Percentiles rank a stretch among this genome's conserved stretches.
Evolutionary conservation across 345 rosid species (phyloP).

Genomic region (Erysimum cheiranthoides): DNA sequence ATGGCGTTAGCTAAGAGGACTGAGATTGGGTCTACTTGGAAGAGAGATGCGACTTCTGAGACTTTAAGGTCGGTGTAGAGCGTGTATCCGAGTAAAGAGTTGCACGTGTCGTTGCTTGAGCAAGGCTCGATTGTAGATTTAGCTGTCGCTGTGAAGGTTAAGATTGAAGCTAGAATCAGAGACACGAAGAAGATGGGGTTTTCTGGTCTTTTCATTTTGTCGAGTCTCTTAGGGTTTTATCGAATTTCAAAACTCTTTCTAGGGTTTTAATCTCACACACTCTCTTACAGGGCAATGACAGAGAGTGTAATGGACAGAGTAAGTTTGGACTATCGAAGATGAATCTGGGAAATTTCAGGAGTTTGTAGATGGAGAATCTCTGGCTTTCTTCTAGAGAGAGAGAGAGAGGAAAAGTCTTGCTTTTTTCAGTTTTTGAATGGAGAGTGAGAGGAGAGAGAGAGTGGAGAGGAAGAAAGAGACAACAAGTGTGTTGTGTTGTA

Average conservation of each 20-base stretch:
- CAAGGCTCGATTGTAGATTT: constrained; percentile 98
- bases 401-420: constrained; percentile 11
- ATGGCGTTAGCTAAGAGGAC: constrained; percentile 86
- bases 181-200: constrained; percentile 20
- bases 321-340: constrained; percentile 3
- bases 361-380: constrained; percentile 26
- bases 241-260: constrained; percentile 10
- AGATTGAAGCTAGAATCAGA: constrained; percentile 46
- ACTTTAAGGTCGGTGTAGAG: constrained; percentile 98
- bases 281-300: constrained; percentile 1
- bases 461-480: constrained; percentile 40
- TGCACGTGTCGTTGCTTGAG: constrained; percentile 86
- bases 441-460: constrained; percentile 35
- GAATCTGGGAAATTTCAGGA: background rate
- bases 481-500: constrained; percentile 46
- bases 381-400: constrained; percentile 27
- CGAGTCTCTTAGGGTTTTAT: constrained; percentile 24
- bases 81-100: constrained; percentile 88
- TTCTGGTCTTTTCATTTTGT: constrained; percentile 50
- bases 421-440: constrained; percentile 41
- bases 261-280: background rate
- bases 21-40: constrained; percentile 89
- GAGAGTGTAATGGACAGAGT: background rate
- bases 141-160: constrained; percentile 43
- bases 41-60: constrained; percentile 95